Conservation (phyloP, 2,329 filamentous ascomycete genomes). For the Fusarium coicis region DNA sequence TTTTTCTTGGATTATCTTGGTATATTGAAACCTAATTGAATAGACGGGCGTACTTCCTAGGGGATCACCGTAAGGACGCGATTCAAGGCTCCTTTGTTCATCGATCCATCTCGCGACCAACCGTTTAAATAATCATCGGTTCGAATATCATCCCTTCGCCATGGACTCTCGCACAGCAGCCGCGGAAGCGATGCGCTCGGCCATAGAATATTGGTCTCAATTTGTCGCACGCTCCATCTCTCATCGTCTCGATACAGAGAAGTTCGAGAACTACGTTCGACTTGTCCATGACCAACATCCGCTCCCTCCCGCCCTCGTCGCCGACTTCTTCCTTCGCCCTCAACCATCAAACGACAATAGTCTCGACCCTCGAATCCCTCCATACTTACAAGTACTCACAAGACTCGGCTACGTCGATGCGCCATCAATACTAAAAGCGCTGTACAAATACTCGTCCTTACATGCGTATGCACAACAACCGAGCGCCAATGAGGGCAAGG, state of each 20-base stretch:
- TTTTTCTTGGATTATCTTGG: neutral
- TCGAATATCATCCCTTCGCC: neutral
- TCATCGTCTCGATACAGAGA: slow-evolving; percentile 62
- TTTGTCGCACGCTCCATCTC: slow-evolving; percentile 64
- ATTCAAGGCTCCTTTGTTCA: slow-evolving; percentile 13
- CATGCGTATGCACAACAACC: slow-evolving; percentile 49
- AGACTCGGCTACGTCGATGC: slow-evolving; percentile 63
- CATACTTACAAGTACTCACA: slow-evolving; percentile 68
- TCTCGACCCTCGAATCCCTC: slow-evolving; percentile 68
- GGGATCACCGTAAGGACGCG: slow-evolving; percentile 15
- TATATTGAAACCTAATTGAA: neutral
- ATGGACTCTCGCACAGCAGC: slow-evolving; percentile 45
- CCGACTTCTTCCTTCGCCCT: slow-evolving; percentile 69
- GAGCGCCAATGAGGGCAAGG: slow-evolving; percentile 35
- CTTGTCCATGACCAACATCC: slow-evolving; percentile 63
- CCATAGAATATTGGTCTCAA: slow-evolving; percentile 57
- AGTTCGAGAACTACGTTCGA: slow-evolving; percentile 63
- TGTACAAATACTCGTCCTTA: slow-evolving; percentile 68
- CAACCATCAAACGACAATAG: slow-evolving; percentile 58
- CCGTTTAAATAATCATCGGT: neutral
- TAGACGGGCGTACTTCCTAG: neutral
- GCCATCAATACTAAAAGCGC: slow-evolving; percentile 63
- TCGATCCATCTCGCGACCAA: neutral
- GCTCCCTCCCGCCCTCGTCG: slow-evolving; percentile 61
- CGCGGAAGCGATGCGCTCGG: slow-evolving; percentile 41